phyloP scores from a whole-genome alignment of 2,329 filamentous ascomycete genomes.

The Alternaria solani region DNA sequence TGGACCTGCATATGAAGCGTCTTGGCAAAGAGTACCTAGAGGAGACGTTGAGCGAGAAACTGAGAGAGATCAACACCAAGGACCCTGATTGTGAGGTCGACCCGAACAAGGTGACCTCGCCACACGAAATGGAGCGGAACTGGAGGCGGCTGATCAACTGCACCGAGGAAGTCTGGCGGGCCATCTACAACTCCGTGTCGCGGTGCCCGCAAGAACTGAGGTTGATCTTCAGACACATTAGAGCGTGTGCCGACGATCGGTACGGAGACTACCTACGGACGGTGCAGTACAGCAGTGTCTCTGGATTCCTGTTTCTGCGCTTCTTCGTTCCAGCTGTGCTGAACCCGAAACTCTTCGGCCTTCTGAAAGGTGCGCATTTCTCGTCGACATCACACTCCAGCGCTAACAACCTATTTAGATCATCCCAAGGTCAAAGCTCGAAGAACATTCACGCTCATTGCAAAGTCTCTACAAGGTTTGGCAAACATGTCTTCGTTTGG shows the following conservation, averaged over 20 bases:
- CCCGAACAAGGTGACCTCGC: constrained; percentile 74
- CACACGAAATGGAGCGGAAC: constrained; percentile 80
- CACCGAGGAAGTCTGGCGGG: constrained; percentile 85
- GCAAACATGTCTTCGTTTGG: constrained; percentile 92
- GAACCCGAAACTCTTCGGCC: constrained; percentile 90
- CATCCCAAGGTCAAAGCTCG: constrained; percentile 84
- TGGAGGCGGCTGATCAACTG: constrained; percentile 79
- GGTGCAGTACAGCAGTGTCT: constrained; percentile 92
- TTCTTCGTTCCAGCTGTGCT: constrained; percentile 97
- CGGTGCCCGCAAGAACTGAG: constrained; percentile 83
- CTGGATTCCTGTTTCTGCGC: constrained; percentile 90
- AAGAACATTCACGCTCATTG: constrained; percentile 87
- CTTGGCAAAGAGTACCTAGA: constrained; percentile 92
- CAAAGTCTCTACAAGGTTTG: constrained; percentile 89
- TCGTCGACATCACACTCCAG: neutral
- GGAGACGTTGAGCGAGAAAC: constrained; percentile 83
- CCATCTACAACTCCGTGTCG: constrained; percentile 76
- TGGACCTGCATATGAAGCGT: constrained; percentile 95
- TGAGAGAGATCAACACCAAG: constrained; percentile 86
- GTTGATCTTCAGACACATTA: constrained; percentile 87
- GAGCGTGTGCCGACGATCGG: constrained; percentile 90
- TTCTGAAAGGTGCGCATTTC: constrained; percentile 69
- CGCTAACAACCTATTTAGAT: constrained; percentile 58
- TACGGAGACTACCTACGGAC: constrained; percentile 92
- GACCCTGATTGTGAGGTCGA: constrained; percentile 96